Base-by-base conservation (phyloP, 116 monocot genomes). In the Iris pallida region DNA sequence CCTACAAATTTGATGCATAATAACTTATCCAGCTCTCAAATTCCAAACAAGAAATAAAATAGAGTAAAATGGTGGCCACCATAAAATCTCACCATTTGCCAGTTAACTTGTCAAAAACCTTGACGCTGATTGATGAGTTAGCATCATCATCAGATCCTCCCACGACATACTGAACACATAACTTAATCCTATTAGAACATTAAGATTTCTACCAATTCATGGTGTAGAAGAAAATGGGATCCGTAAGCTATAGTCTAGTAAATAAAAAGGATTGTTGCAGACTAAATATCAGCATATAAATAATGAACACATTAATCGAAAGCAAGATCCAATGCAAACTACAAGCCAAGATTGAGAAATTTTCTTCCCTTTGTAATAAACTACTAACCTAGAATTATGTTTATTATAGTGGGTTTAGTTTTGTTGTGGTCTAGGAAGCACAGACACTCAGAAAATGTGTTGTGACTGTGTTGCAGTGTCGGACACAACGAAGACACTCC, bases 131-230 rank as follows among this genome's bases (percentile, higher is more conserved):
- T 4, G 60, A 75, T 2, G 63, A 79, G 40, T 65, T 58, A 15
- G 30, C 63, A 59, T 40, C 83, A 57, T 77, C 71, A 45, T 63
- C 71, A 44, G 69, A 79, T 76, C 79, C 77, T 41, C 78, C 78
- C 68, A 93, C 42, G 20, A 81, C 84, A 79, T 85, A 93, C 93
- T 93, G 80, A 63, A 66, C 43, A 45, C 19, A 9, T 20, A 57
- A 55, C 16, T 42, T 15, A 49, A 73, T 6, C 20, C 41, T 18
- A 51, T 30, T 20, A 66, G 66, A 68, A 43, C 11, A 43, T 63
- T 12, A 72, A 63, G 18, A 20, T 8, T 42, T 30, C 47, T 53
- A 6, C 15, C 17, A 43, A 13, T 14, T 45, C 4, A 30, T 20
- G 5, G 5, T 43, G 14, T 20, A 14, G 0, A 71, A 17, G 13